These are phyloP conservation scores for Cryptococcus neoformans DNA, from an alignment of 1,284 basidiomycete species.

Conservation along the genomic window DNA sequence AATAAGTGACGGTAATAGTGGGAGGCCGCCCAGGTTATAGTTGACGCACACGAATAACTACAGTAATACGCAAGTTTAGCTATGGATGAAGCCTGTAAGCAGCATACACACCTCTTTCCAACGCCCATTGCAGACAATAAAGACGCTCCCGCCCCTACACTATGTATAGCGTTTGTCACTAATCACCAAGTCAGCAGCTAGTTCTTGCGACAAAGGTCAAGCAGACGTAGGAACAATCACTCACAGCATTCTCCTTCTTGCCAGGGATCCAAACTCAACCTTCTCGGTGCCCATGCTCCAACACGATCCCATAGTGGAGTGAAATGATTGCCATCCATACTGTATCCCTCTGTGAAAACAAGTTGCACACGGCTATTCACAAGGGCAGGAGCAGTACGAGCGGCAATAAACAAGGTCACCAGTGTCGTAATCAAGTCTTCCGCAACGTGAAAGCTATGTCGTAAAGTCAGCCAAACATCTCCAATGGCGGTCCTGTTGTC, in stretches of 20 bases:
- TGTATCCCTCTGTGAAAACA: constrained; percentile 39
- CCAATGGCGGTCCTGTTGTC: background rate
- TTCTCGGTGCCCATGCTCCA: constrained; percentile 41
- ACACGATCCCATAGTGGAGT: constrained; percentile 43
- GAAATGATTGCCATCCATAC: constrained; percentile 40
- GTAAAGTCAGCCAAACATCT: background rate
- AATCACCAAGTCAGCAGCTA: background rate
- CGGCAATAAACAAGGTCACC: constrained; percentile 33
- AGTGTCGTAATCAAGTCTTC: constrained; percentile 46
- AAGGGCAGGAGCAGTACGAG: constrained; percentile 19
- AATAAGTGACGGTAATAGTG: constrained; percentile 46
- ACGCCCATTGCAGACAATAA: constrained; percentile 41
- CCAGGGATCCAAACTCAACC: constrained; percentile 41
- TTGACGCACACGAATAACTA: constrained; percentile 35
- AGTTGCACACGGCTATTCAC: constrained; percentile 33
- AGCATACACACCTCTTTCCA: constrained; percentile 11
- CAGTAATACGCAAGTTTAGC: background rate
- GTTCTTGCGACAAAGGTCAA: background rate
- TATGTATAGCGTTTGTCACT: constrained; percentile 44
- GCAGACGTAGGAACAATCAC: background rate
- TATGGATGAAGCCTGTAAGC: background rate
- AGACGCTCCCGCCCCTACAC: constrained; percentile 39
- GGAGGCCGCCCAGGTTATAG: constrained; percentile 41
- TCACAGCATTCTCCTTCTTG: constrained; percentile 31
- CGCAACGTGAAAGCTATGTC: constrained; percentile 41